Base-by-base conservation (phyloP, 1,284 basidiomycete genomes). In the Coriolopsis trogii region DNA sequence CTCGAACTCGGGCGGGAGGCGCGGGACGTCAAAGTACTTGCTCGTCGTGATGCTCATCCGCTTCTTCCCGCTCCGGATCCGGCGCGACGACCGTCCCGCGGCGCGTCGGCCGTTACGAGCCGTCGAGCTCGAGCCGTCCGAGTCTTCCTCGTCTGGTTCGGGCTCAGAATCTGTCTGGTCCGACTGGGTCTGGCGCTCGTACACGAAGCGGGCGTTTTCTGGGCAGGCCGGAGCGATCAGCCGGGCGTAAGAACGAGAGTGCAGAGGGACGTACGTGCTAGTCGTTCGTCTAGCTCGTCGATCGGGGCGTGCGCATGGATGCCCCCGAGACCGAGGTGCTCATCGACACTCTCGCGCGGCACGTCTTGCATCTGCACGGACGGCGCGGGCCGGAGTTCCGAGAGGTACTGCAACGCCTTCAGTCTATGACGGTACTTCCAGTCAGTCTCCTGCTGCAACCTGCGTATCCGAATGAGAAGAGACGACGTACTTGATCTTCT, bases 331-430 rank as follows among this genome's bases (percentile, higher is more conserved):
- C 81, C 81, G 10, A 89, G 74, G 57, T 91, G 87, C 15, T 79
- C 73, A 3, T 80, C 84, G 0, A 90, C 55, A 37, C 77, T 79
- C 62, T 89, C 82, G 34, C 80, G 70, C 0, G 94, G 93, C 1
- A 93, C 87, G 43, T 91, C 84, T 41, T 95, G 93, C 78, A 97
- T 83, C 53, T 86, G 89, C 0, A 93, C 93, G 7, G 92, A 92
- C 0, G 96, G 96, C 0, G 92, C 93, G 56, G 86, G 83, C 2
- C 83, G 82, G 23, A 99, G 70, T 55, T 88, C 81, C 18, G 87
- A 80, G 6, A 98, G 73, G 51, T 94, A 89, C 58, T 91, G 84
- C 41, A 97, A 73, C 10, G 93, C 89, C 29, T 79, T 82, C 15
- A 77, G 73, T 59, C 88, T 91, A 18, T 18, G 12, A 13, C 7